Conservation (phyloP, 305 asterid species). For the Caryopteris hybrid region DNA sequence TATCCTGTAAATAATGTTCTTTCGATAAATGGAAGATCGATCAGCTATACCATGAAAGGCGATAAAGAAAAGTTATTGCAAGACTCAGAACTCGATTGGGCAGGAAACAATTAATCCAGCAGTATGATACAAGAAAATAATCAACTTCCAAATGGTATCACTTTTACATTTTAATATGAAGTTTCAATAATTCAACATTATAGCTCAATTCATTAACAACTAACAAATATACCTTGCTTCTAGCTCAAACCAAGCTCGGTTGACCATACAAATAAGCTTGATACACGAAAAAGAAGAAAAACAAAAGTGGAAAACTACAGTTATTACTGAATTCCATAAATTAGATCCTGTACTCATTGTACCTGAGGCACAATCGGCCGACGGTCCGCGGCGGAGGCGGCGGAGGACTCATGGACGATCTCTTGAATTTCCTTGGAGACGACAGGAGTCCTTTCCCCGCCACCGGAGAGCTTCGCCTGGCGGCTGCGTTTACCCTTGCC, state of each 20-base stretch:
- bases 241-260: background rate
- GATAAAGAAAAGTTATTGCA: background rate
- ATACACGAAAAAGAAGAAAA: background rate
- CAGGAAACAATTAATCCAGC: background rate
- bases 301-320: background rate
- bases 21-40: background rate
- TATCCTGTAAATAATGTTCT: background rate
- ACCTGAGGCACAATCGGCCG: slow-evolving; percentile 58
- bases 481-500: slow-evolving; percentile 38
- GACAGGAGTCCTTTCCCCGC: slow-evolving; percentile 51
- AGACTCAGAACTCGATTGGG: background rate
- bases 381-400: slow-evolving; percentile 46
- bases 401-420: slow-evolving; percentile 46
- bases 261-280: background rate
- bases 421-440: slow-evolving; percentile 79
- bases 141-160: background rate
- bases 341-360: slow-evolving; percentile 14
- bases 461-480: slow-evolving; percentile 23
- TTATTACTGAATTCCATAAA: background rate
- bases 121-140: background rate
- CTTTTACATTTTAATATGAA: background rate
- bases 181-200: slow-evolving; percentile 1
- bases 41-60: background rate
- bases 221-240: slow-evolving; percentile 1
- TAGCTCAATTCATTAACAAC: slow-evolving; percentile 13